Conservation (phyloP, 441 rosid genomes). For the Gossypium davidsonii region DNA sequence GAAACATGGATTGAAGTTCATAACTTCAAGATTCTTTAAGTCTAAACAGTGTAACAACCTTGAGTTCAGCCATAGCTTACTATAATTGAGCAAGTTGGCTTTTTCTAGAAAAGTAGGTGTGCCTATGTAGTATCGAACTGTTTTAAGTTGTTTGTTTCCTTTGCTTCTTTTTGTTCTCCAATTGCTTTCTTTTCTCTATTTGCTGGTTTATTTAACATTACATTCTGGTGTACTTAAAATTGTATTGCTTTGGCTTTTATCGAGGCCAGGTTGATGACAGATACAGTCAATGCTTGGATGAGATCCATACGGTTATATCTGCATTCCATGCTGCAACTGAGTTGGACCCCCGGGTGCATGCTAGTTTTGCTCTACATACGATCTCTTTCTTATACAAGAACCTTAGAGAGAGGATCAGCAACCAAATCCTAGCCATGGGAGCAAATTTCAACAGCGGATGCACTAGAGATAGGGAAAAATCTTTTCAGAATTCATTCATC, state of each 20-base stretch:
- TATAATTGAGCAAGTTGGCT: background rate
- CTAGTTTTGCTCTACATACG: conserved; percentile 69
- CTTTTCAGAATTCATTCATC: conserved; percentile 41
- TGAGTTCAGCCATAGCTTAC: background rate
- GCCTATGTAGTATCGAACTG: background rate
- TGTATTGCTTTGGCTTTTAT: background rate
- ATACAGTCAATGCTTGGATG: conserved; percentile 73
- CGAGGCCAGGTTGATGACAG: conserved; percentile 67
- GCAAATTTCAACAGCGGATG: conserved; percentile 23
- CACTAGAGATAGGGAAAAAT: conserved; percentile 34
- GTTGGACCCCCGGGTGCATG: conserved; percentile 69
- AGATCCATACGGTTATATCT: conserved; percentile 78
- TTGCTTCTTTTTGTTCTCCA: background rate
- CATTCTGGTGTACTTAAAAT: background rate
- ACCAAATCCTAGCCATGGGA: conserved; percentile 67
- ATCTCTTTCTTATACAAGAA: conserved; percentile 57
- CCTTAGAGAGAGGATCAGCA: conserved; percentile 79
- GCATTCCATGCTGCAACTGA: conserved; percentile 93
- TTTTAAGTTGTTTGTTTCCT: background rate
- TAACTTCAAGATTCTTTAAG: background rate
- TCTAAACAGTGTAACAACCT: background rate
- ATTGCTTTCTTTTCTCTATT: background rate
- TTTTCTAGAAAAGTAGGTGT: background rate
- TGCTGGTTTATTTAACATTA: background rate
- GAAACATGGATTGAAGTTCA: background rate